A percentile compares a stretch with the other conserved stretches of the same genome.
These are phyloP conservation scores for Chrysosporium keratinophilum DNA, from an alignment of 2,329 filamentous ascomycete genomes.

Conservation along the genomic window DNA sequence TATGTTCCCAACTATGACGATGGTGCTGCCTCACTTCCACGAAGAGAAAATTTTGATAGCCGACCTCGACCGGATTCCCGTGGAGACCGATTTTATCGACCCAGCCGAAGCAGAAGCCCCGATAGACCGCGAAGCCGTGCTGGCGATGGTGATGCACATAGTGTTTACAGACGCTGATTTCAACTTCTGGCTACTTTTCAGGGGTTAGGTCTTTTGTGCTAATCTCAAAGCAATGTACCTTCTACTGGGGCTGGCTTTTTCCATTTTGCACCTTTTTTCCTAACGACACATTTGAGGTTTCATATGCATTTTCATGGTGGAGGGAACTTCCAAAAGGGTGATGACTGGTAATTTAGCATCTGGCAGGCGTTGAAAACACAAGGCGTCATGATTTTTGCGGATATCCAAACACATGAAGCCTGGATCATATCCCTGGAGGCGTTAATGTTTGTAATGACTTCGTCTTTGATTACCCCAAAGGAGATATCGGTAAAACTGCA, in stretches of 20 bases:
- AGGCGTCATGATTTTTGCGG: background rate
- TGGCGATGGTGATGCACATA: constrained; percentile 7
- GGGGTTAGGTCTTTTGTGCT: background rate
- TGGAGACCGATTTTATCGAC: constrained; percentile 13
- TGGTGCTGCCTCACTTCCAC: constrained; percentile 4
- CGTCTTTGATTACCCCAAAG: too few species aligned
- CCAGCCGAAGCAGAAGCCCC: constrained; percentile 14
- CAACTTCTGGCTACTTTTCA: background rate
- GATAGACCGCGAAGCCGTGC: constrained; percentile 12
- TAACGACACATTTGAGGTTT: background rate
- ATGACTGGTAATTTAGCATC: constrained; percentile 1
- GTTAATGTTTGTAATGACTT: too few species aligned
- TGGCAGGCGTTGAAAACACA: background rate
- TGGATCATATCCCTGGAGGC: background rate
- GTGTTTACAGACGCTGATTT: constrained; percentile 13
- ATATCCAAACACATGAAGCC: constrained; percentile 1
- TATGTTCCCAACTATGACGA: constrained; percentile 30
- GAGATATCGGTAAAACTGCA: too few species aligned
- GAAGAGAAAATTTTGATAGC: constrained; percentile 11
- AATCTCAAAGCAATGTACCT: background rate
- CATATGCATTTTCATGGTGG: background rate
- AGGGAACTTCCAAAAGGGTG: background rate
- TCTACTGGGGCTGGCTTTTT: background rate
- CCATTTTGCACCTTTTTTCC: background rate
- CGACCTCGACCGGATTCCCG: constrained; percentile 6